These are phyloP conservation scores for Colletotrichum acutatum DNA, from an alignment of 2,329 filamentous ascomycete species.

Conservation along the genomic window DNA sequence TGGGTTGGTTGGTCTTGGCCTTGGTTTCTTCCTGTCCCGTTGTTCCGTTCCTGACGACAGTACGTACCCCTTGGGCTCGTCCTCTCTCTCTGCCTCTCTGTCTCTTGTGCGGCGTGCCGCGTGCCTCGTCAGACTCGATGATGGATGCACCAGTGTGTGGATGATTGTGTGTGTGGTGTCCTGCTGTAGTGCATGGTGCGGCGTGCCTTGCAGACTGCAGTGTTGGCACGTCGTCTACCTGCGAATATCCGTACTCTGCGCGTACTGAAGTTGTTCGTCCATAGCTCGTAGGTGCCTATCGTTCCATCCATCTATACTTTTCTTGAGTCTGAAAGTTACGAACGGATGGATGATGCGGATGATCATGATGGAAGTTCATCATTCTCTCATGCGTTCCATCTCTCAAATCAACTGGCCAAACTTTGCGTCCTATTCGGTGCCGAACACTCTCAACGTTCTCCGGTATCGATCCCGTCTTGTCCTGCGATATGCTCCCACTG, in stretches of 20 bases:
- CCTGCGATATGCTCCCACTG: not conserved
- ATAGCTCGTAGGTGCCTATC: not conserved
- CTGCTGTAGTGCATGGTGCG: not conserved
- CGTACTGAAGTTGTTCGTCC: not conserved
- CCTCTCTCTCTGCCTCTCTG: not conserved
- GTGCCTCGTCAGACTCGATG: not conserved
- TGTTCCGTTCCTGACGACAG: not conserved
- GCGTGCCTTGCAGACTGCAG: constrained; percentile 7
- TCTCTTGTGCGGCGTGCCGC: not conserved
- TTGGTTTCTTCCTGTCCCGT: constrained; percentile 4
- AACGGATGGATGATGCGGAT: not conserved
- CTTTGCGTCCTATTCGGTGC: not conserved
- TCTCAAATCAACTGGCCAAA: not conserved
- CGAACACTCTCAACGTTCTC: not conserved
- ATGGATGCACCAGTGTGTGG: not conserved
- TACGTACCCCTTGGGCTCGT: not conserved
- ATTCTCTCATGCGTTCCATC: not conserved
- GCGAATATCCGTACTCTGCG: not conserved
- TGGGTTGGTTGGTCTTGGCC: constrained; percentile 20
- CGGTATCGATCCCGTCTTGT: constrained; percentile 2
- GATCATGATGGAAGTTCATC: not conserved
- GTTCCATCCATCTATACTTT: not conserved
- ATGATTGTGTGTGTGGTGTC: constrained; percentile 5
- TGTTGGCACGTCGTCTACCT: not conserved
- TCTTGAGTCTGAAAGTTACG: not conserved